phyloP scores from a whole-genome alignment of 192 early-diverging fungal species.

The Funneliformis geosporum region DNA sequence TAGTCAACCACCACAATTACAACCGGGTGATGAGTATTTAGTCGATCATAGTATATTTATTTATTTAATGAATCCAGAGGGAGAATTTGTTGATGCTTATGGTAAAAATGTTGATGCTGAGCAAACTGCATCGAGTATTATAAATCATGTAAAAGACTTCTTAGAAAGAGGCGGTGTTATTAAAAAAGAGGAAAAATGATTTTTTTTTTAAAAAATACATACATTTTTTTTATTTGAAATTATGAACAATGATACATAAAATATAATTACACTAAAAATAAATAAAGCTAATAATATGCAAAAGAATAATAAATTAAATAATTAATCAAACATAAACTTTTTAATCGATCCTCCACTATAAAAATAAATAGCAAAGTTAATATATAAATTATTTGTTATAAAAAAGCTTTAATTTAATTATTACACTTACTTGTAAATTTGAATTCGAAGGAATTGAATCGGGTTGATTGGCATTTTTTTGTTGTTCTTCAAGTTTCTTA shows the following conservation, averaged over 20 bases:
- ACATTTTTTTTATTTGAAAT: neutral
- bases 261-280: neutral
- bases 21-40: slow-evolving; percentile 87
- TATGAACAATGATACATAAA: too few species aligned
- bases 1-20: slow-evolving; percentile 79
- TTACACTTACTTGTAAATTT: neutral
- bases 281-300: neutral
- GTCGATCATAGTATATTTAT: slow-evolving; percentile 99
- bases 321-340: neutral
- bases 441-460: neutral
- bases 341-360: neutral
- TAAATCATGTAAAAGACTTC: slow-evolving; percentile 50
- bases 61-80: slow-evolving; percentile 92
- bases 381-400: neutral
- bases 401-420: neutral
- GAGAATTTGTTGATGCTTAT: slow-evolving; percentile 88
- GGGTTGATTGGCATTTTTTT: neutral
- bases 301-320: neutral
- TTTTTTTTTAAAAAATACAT: too few species aligned
- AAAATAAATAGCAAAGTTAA: neutral
- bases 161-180: slow-evolving; percentile 43
- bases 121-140: slow-evolving; percentile 58
- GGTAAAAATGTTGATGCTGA: slow-evolving; percentile 78
- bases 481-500: neutral
- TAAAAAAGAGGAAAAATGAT: neutral